A percentile compares a stretch with the other conserved stretches of the same genome.
Conservation (phyloP, 2,329 filamentous ascomycete genomes). For the Juglanconis oblonga region DNA sequence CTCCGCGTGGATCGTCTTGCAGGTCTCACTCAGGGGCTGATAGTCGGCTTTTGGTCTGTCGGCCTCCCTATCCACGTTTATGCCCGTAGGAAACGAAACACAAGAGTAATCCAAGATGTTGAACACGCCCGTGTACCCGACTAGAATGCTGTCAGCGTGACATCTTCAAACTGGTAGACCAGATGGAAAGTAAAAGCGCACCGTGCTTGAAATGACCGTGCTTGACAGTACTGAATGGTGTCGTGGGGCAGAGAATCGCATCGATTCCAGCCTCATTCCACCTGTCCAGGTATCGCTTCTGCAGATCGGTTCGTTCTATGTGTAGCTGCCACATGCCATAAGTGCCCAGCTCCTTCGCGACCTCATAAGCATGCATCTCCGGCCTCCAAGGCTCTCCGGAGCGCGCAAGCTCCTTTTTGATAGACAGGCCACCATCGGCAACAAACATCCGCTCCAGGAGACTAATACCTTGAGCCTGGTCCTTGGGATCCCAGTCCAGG, state of each 20-base stretch:
- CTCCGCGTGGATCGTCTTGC: constrained; percentile 36
- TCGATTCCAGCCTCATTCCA: constrained; percentile 48
- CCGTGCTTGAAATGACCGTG: constrained; percentile 42
- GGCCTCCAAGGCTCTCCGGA: constrained; percentile 41
- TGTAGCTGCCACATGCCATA: constrained; percentile 48
- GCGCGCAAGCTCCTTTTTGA: constrained; percentile 34
- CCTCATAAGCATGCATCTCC: constrained; percentile 33
- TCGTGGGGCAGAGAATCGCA: constrained; percentile 58
- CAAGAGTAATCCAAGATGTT: constrained; percentile 48
- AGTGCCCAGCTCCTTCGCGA: constrained; percentile 36
- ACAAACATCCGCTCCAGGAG: constrained; percentile 46
- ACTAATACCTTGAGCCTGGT: constrained; percentile 35
- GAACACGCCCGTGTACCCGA: constrained; percentile 48
- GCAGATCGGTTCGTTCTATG: constrained; percentile 40
- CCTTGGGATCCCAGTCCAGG: constrained; percentile 46
- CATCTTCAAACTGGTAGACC: not conserved
- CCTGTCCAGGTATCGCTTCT: constrained; percentile 43
- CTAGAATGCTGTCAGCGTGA: constrained; percentile 17
- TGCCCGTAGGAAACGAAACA: constrained; percentile 44
- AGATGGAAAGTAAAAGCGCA: constrained; percentile 22
- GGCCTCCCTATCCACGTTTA: constrained; percentile 36
- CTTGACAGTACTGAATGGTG: constrained; percentile 41
- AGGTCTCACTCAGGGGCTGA: constrained; percentile 33
- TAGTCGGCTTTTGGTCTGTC: constrained; percentile 32
- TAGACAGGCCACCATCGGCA: constrained; percentile 44